Base-by-base conservation (phyloP, 192 early-diverging fungal genomes). In the Backusella morwellensis region DNA sequence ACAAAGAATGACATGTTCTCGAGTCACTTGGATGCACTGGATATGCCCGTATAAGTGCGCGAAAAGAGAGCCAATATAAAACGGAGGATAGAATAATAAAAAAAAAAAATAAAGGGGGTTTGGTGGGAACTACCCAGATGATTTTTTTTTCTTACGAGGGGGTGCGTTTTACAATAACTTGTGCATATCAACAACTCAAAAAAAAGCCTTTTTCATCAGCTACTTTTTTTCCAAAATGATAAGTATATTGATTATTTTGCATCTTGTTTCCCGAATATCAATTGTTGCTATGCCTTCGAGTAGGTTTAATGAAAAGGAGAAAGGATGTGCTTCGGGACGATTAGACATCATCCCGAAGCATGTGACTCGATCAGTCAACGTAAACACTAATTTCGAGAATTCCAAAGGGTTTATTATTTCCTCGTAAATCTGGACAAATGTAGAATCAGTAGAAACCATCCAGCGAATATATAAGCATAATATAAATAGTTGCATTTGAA, bases 311-410 rank as follows among this genome's bases (percentile, higher is more conserved):
- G 56, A 29, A 63, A 29, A 63, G 56, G 56, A 63, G 12, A 63
- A 63, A 29, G 23, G 56, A 63, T 63, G 56, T 63, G 56, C 56
- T 63, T 63, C 56, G 56, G 56, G 56, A 59, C 5, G 56, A 29
- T 59, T 26, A 26, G 26, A 26, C 26, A 59, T 63, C 23, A 0
- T 63, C 56, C 56, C 56, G 56, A 63, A 63, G 56, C 56, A 63
- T 63, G 56, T 63, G 56, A 63, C 56, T 63, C 56, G 56, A 63
- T 63, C 56, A 63, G 11, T 63, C 56, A 63, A 26, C 23, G 26
- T 29, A 63, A 63, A 63, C 56, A 63, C 23, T 63, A 63, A 29
- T 63, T 63, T 63, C 56, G 56, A 63, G 56, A 63, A 29, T 63
- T 63, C 56, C 56, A 29, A 23, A 63, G 23, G 56, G 26, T 63